A percentile compares a stretch with the other conserved stretches of the same genome.
phyloP scores from a whole-genome alignment of 495 filamentous ascomycete species.

The Lasiosphaeriaceae sp. region DNA sequence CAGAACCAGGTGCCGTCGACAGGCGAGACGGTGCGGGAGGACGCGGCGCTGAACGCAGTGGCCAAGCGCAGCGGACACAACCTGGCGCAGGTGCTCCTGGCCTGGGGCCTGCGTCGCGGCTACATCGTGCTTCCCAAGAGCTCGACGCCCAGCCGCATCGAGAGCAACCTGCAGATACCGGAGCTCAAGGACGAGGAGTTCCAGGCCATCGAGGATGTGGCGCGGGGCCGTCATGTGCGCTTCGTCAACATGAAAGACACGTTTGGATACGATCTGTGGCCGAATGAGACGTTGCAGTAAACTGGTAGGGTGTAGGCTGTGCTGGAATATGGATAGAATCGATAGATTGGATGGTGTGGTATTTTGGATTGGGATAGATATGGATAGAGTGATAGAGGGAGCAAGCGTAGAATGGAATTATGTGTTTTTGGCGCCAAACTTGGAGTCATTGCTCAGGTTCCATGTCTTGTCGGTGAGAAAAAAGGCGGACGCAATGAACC shows the following conservation, averaged over 20 bases:
- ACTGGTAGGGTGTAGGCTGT: too few species aligned
- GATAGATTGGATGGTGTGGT: not conserved
- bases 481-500: too few species aligned
- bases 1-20: slow-evolving; percentile 55
- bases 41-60: slow-evolving; percentile 37
- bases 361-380: not conserved
- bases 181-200: slow-evolving; percentile 38
- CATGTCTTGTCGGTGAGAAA: not conserved
- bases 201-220: slow-evolving; percentile 36
- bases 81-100: slow-evolving; percentile 46
- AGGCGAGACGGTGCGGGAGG: slow-evolving; percentile 41
- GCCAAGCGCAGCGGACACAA: slow-evolving; percentile 37
- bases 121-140: slow-evolving; percentile 50
- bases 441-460: too few species aligned
- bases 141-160: slow-evolving; percentile 62
- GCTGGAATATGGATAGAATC: too few species aligned
- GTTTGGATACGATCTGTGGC: slow-evolving; percentile 50
- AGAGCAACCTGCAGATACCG: slow-evolving; percentile 49
- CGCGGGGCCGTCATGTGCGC: slow-evolving; percentile 51
- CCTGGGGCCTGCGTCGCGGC: slow-evolving; percentile 41
- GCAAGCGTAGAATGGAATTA: slow-evolving; percentile 1
- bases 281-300: slow-evolving; percentile 31
- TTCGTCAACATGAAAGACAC: slow-evolving; percentile 81
- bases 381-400: not conserved
- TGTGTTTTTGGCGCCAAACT: not conserved